These are phyloP conservation scores for Dioszegia hungarica DNA, from an alignment of 768 basidiomycete genomes.

Conservation along the genomic window DNA sequence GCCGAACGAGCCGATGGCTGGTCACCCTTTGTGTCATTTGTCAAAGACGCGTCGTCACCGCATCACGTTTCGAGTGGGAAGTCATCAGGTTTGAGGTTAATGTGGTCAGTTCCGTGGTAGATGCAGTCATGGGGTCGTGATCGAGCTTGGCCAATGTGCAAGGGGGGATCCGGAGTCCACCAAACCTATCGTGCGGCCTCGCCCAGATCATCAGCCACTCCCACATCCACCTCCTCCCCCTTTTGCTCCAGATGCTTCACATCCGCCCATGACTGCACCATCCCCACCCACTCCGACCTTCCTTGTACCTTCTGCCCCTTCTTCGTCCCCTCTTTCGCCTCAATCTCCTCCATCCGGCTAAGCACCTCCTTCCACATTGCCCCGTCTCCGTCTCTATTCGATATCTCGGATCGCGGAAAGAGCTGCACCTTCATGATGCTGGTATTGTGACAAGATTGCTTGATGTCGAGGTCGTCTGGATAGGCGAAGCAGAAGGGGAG, in stretches of 20 bases:
- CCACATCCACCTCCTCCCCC: slow-evolving; percentile 13
- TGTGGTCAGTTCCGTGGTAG: no score
- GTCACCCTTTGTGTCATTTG: no score
- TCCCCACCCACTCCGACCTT: slow-evolving; percentile 17
- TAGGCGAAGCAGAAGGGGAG: slow-evolving; percentile 2
- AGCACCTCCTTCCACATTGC: not conserved
- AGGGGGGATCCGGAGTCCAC: no score
- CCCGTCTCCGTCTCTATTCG: not conserved
- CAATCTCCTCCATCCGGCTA: not conserved
- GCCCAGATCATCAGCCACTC: slow-evolving; percentile 18
- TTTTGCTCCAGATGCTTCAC: slow-evolving; percentile 19
- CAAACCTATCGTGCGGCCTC: not conserved
- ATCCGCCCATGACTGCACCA: slow-evolving; percentile 27
- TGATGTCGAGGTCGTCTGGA: slow-evolving; percentile 6
- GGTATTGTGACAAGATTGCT: slow-evolving; percentile 24
- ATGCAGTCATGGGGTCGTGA: no score
- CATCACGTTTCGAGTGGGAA: no score
- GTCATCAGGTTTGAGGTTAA: no score
- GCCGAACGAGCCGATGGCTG: no score
- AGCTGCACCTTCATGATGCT: slow-evolving; percentile 23
- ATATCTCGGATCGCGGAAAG: not conserved
- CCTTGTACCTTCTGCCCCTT: not conserved
- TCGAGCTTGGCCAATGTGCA: no score
- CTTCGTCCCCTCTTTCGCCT: not conserved
- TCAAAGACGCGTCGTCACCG: no score